Evolutionary conservation across 768 basidiomycete genomes (phyloP), one percentile per base, ranked within the genome.

Genomic region (Mycena haematopus): DNA sequence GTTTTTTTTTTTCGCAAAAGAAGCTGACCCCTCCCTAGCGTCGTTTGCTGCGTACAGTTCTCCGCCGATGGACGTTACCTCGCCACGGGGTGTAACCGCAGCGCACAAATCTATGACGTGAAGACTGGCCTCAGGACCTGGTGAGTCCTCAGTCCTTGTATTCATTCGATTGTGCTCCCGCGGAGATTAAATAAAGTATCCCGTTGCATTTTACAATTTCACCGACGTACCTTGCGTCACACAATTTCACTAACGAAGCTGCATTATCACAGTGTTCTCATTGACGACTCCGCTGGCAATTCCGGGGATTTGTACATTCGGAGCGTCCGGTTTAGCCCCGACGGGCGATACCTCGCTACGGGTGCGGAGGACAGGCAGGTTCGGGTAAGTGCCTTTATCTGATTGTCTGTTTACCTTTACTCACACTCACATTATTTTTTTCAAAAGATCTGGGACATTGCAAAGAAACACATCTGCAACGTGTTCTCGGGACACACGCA

Each of bases 321-420:
- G 69, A 97, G 95, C 71, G 95, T 97, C 27, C 85, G 91, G 62
- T 96, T 97, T 78, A 96, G 94, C 54, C 92, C 93, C 15, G 95
- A 99, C 75, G 94, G 96, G 27, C 94, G 92, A 74, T 88, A 82
- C 63, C 85, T 98, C 33, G 96, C 96, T 31, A 98, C 96, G 5
- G 96, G 96, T 10, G 95, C 95, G 0, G 96, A 99, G 75, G 96
- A 99, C 77, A 86, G 91, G 62, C 88, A 91, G 72, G 94, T 99
- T 70, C 81, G 96, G 70, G 95, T 96, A 71, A 70, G 86, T 71
- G 29, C 67, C 21, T 35, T 9, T 3, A 2, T n/a, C 40, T 25
- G 13, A 1, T 13, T 3, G 0, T 13, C 7, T 19, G 14, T 27
- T 15, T 19, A 17, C 50, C 14, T 24, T 35, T n/a, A n/a, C n/a